Conservation (phyloP, 306 rosid genomes). For the Pterocarpus macrocarpus region DNA sequence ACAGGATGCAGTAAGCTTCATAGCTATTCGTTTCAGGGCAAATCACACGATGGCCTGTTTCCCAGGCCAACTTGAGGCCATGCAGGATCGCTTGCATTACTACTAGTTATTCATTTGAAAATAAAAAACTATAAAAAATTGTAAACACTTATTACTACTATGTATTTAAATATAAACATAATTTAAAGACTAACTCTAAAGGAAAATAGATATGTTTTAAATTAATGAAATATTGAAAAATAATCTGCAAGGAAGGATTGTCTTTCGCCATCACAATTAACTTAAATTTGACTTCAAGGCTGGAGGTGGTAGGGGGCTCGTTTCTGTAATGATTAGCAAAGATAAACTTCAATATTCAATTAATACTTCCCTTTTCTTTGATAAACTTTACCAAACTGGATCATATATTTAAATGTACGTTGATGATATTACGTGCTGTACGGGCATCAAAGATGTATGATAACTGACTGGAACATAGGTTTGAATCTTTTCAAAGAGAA, state of each 20-base stretch:
- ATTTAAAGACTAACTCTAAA: neutral
- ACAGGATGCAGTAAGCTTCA: no score
- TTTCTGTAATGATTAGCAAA: neutral
- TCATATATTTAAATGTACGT: neutral
- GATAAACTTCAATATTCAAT: constrained; percentile 10
- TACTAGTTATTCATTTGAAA: no score
- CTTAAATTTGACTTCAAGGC: neutral
- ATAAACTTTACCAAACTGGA: neutral
- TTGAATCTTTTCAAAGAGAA: no score
- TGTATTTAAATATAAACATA: neutral
- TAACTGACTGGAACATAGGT: no score
- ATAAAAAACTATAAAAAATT: neutral
- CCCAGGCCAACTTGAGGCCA: no score
- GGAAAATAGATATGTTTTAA: neutral
- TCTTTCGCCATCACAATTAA: neutral
- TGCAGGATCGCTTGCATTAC: no score
- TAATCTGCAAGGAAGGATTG: neutral
- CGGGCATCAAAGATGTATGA: neutral
- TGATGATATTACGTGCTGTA: constrained; percentile 1
- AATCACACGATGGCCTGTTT: no score
- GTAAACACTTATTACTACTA: neutral
- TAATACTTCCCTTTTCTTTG: no score
- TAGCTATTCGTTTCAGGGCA: no score
- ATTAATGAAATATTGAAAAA: constrained; percentile 4
- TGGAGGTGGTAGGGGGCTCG: neutral